Evolutionary conservation across 2,329 filamentous ascomycete species (phyloP), one percentile per base, ranked within the genome.

Genomic region (Pseudogymnoascus sp.): DNA sequence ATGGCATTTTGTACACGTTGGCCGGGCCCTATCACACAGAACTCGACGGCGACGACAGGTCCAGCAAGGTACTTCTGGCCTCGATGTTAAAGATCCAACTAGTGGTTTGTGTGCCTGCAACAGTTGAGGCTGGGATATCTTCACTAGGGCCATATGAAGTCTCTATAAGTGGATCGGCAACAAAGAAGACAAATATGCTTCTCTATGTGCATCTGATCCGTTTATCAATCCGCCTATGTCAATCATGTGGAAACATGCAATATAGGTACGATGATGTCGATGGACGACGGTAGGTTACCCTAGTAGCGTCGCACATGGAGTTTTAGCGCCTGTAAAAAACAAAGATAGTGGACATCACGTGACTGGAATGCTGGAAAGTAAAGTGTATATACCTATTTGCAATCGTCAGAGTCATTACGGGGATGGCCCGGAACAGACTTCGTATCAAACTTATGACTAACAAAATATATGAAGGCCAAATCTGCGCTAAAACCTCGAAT

Each of bases 1-100:
- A 11, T 63, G 56, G 59, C 68, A 70, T 63, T 69, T 70, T 60
- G 65, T 63, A 37, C 68, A 70, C 21, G 46, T 50, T 5, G 68
- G 68, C n/a, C 68, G 64, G 53, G 62, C 63, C 19, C 67, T 66
- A 63, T 70, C 68, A 59, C 68, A 70, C 31, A 65, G 64, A 35
- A 68, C 67, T 31, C 68, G 67, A 23, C 68, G 65, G n/a, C 68
- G 68, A 29, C 68, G 68, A 61, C 68, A 70, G 23, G 63, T 70
- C 62, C 68, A 68, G 63, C 68, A 69, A 17, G 60, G 40, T 42
- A 42, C 17, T 42, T 42, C 38, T 42, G 17, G 21, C 38, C 4
- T 42, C 29, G 7, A 29, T 29, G 29, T 29, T 29, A 29, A 29
- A 29, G 29, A 33, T 33, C 31, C 31, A 40, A 19, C n/a, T 13